Percentiles rank a stretch among this genome's conserved stretches.
phyloP scores from a whole-genome alignment of 176 grass and related monocot species.

The Tillandsia fasciculata region DNA sequence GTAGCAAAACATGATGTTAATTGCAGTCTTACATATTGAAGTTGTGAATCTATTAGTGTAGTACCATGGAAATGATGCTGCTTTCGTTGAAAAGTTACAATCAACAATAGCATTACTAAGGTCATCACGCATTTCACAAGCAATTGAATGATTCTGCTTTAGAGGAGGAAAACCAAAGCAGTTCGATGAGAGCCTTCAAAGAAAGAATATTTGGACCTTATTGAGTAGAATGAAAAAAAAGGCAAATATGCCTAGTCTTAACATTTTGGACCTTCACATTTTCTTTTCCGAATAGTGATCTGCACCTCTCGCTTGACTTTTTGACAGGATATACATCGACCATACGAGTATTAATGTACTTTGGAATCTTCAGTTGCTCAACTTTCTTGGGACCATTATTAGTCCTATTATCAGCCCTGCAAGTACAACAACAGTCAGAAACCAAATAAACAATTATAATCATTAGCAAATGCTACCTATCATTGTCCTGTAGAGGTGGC shows the following conservation, averaged over 20 bases:
- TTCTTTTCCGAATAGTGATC: slow-evolving; percentile 42
- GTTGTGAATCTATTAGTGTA: background rate
- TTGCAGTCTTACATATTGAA: background rate
- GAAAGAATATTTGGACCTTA: background rate
- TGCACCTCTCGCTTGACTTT: slow-evolving; percentile 54
- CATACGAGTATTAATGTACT: slow-evolving; percentile 65
- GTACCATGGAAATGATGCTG: slow-evolving; percentile 29
- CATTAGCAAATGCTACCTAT: slow-evolving; percentile 29
- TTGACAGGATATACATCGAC: slow-evolving; percentile 65
- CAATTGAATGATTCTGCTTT: slow-evolving; percentile 37
- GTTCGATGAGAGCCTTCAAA: background rate
- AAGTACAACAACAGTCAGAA: slow-evolving; percentile 3
- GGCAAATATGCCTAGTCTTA: background rate
- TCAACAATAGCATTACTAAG: slow-evolving; percentile 4
- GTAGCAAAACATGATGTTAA: background rate
- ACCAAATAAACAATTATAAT: background rate
- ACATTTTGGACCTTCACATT: slow-evolving; percentile 39
- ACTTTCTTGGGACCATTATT: slow-evolving; percentile 27
- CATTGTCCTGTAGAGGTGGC: slow-evolving; percentile 23
- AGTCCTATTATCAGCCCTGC: slow-evolving; percentile 13
- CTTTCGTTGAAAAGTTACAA: slow-evolving; percentile 21
- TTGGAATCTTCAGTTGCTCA: slow-evolving; percentile 47
- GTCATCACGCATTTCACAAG: slow-evolving; percentile 24
- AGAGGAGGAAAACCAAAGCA: background rate
- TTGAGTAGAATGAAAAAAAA: background rate